Percentiles rank a stretch among this genome's conserved stretches.
Conservation (phyloP, 2,329 filamentous ascomycete species). For the Orbilia oligospora region DNA sequence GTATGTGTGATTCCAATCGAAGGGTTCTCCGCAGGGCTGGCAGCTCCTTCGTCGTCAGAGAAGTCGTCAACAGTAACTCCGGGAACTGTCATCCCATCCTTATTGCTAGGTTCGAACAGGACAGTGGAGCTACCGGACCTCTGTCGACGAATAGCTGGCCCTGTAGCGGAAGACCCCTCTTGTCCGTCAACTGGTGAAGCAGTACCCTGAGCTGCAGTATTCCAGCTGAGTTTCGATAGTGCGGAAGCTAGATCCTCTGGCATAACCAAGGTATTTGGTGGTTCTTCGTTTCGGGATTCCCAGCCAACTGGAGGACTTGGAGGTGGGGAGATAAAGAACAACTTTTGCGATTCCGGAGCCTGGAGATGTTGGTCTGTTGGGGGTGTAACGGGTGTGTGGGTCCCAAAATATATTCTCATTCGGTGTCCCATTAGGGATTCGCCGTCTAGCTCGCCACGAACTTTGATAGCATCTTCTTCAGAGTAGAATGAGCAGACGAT, state of each 20-base stretch:
- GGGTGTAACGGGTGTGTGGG: slow-evolving; percentile 72
- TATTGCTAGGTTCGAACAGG: slow-evolving; percentile 75
- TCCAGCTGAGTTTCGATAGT: slow-evolving; percentile 72
- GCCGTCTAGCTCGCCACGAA: slow-evolving; percentile 81
- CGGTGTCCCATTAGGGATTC: slow-evolving; percentile 79
- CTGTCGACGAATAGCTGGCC: slow-evolving; percentile 65
- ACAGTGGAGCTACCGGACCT: slow-evolving; percentile 77
- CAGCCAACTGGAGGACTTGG: slow-evolving; percentile 78
- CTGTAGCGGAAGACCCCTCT: slow-evolving; percentile 64
- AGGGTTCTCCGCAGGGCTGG: slow-evolving; percentile 71
- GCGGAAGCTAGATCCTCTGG: slow-evolving; percentile 79
- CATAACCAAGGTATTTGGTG: slow-evolving; percentile 79
- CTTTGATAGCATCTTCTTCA: slow-evolving; percentile 77
- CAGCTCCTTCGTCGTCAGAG: slow-evolving; percentile 68
- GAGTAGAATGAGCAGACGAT: slow-evolving; percentile 85
- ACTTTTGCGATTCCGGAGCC: slow-evolving; percentile 77
- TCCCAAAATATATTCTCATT: slow-evolving; percentile 79
- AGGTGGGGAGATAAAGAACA: slow-evolving; percentile 79
- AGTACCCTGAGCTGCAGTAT: slow-evolving; percentile 35
- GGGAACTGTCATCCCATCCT: slow-evolving; percentile 73
- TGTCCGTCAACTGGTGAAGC: slow-evolving; percentile 67
- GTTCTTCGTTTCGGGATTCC: slow-evolving; percentile 78
- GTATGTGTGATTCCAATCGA: slow-evolving; percentile 69
- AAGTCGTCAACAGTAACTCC: slow-evolving; percentile 78
- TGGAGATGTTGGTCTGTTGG: slow-evolving; percentile 75